A percentile compares a stretch with the other conserved stretches of the same genome.
Conservation (phyloP, 306 rosid species). For the Medicago truncatula region DNA sequence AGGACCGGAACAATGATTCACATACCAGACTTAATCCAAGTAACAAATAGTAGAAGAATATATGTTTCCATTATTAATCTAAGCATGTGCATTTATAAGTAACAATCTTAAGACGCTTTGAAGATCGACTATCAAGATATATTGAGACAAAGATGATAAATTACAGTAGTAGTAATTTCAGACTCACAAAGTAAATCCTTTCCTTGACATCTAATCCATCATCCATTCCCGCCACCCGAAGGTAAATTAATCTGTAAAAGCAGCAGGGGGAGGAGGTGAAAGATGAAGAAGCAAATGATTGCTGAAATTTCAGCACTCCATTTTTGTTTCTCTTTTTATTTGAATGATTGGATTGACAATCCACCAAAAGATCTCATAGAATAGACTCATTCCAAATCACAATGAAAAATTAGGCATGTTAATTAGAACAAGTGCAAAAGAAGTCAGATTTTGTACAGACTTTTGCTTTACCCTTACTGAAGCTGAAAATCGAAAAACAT, state of each 20-base stretch:
- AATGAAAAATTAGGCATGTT: conserved; percentile 10
- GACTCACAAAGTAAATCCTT: conserved; percentile 85
- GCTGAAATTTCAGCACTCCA: conserved; percentile 26
- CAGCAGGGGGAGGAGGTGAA: conserved; percentile 20
- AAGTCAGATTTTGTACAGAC: conserved; percentile 8
- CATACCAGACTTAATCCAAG: conserved; percentile 25
- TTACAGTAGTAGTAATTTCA: conserved; percentile 22
- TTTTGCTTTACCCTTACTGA: conserved; percentile 24
- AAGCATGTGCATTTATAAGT: conserved; percentile 24
- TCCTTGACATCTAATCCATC: conserved; percentile 87
- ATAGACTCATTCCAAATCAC: conserved; percentile 14
- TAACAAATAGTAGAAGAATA: conserved; percentile 29
- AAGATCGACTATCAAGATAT: conserved; percentile 36
- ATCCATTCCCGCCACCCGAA: conserved; percentile 93
- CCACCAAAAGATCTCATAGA: conserved; percentile 31
- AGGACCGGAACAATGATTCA: conserved; percentile 12
- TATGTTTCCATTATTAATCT: conserved; percentile 24
- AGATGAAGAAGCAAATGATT: conserved; percentile 32
- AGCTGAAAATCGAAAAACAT: conserved; percentile 5
- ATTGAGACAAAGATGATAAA: conserved; percentile 36
- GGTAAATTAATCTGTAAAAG: conserved; percentile 82
- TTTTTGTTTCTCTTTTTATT: conserved; percentile 26
- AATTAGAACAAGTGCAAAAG: conserved; percentile 20
- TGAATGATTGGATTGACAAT: not conserved
- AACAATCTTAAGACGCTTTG: conserved; percentile 30